Evolutionary conservation across 805 yeast genomes (phyloP).

Genomic region (Yarrowia porcina): DNA sequence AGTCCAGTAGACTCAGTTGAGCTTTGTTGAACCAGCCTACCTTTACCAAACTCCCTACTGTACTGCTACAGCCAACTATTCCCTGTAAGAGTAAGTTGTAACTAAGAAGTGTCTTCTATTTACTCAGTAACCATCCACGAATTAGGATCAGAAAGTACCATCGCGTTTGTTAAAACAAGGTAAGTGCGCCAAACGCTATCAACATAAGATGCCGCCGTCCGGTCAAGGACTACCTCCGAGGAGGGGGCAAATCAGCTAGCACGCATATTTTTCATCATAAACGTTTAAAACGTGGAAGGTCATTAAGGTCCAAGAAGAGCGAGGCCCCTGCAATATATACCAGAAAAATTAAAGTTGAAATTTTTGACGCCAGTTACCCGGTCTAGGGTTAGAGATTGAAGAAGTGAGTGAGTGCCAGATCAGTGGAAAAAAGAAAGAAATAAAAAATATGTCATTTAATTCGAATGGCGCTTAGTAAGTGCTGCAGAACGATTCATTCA

Average conservation of each 20-base stretch:
- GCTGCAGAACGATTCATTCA: too few relatives aligned
- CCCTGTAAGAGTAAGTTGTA: too few relatives aligned
- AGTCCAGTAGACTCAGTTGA: too few relatives aligned
- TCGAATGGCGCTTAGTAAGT: too few relatives aligned
- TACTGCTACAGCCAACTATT: too few relatives aligned
- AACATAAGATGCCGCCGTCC: slow-evolving; percentile 35
- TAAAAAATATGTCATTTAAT: too few relatives aligned
- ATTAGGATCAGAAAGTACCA: slow-evolving; percentile 32
- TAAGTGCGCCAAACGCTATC: slow-evolving; percentile 36
- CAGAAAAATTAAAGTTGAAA: neutral
- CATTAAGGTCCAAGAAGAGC: slow-evolving; percentile 31
- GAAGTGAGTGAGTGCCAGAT: neutral
- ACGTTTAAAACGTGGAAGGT: slow-evolving; percentile 39
- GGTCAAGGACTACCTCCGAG: slow-evolving; percentile 34
- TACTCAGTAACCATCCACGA: neutral
- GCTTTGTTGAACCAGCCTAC: too few relatives aligned
- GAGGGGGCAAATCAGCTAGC: slow-evolving; percentile 32
- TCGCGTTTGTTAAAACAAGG: slow-evolving; percentile 36
- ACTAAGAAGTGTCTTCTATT: too few relatives aligned
- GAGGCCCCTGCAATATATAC: neutral
- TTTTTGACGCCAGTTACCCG: slow-evolving; percentile 1
- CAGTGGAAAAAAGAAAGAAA: too few relatives aligned
- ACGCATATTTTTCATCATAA: slow-evolving; percentile 37
- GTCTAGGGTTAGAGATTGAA: slow-evolving; percentile 8
- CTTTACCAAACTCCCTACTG: too few relatives aligned